A percentile compares a stretch with the other conserved stretches of the same genome.
phyloP scores from a whole-genome alignment of 1,139 yeast genomes.

The Kazachstania sp. region DNA sequence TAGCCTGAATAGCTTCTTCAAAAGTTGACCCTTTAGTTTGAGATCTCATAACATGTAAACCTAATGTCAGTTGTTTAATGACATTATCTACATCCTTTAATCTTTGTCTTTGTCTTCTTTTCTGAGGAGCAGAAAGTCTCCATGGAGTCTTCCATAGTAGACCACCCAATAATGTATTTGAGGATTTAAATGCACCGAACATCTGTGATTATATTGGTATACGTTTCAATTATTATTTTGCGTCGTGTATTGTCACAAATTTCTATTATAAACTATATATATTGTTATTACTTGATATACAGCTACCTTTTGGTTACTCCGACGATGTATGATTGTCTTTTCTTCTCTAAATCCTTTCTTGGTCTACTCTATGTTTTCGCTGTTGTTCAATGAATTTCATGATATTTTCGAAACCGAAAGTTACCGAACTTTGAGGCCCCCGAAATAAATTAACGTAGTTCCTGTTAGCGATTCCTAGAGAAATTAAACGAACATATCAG shows the following conservation, averaged over 20 bases:
- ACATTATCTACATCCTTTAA: conserved; percentile 74
- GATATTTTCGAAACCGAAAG: not conserved
- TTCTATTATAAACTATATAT: too few species aligned
- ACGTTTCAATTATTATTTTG: not conserved
- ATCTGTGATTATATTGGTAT: conserved; percentile 29
- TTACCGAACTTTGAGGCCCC: not conserved
- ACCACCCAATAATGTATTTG: conserved; percentile 65
- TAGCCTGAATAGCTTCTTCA: conserved; percentile 40
- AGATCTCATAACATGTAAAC: conserved; percentile 39
- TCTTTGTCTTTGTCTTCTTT: conserved; percentile 74
- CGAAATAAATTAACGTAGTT: not conserved
- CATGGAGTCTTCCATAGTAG: conserved; percentile 76
- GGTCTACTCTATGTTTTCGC: too few species aligned
- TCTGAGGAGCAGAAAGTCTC: conserved; percentile 74
- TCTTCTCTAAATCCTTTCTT: too few species aligned
- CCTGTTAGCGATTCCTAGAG: too few species aligned
- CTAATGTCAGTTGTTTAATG: conserved; percentile 59
- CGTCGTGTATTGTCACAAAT: not conserved
- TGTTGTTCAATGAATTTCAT: too few species aligned
- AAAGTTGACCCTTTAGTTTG: conserved; percentile 44
- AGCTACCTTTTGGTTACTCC: too few species aligned
- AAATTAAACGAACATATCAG: too few species aligned
- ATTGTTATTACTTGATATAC: too few species aligned
- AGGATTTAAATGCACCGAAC: conserved; percentile 77
- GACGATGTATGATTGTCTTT: too few species aligned